These are phyloP conservation scores for Verruconis gallopava DNA, from an alignment of 2,329 filamentous ascomycete species.

Conservation along the genomic window DNA sequence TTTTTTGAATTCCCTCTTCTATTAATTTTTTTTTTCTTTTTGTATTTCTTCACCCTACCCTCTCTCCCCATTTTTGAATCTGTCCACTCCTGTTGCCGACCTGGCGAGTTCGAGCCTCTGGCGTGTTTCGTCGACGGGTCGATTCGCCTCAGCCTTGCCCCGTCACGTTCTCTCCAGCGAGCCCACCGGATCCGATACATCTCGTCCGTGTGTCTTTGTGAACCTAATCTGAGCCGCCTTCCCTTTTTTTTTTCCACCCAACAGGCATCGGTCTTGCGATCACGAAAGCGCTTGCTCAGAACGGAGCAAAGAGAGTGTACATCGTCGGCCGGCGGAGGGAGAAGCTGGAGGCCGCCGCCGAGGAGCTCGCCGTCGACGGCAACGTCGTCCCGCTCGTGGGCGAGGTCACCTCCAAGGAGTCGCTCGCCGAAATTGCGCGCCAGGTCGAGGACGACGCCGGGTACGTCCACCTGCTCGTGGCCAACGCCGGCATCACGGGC, in stretches of 20 bases:
- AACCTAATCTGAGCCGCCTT: not conserved
- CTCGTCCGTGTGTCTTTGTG: not conserved
- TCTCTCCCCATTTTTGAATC: too few species aligned
- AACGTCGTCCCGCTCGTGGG: slow-evolving; percentile 28
- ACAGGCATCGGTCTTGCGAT: slow-evolving; percentile 24
- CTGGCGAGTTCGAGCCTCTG: not conserved
- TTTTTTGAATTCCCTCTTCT: not conserved
- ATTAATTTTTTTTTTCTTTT: not conserved
- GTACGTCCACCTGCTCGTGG: slow-evolving; percentile 39
- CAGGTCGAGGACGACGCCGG: slow-evolving; percentile 29
- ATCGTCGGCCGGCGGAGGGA: slow-evolving; percentile 31
- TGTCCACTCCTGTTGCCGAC: too few species aligned
- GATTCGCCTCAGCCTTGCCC: not conserved
- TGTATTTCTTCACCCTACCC: too few species aligned
- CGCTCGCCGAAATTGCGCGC: slow-evolving; percentile 28
- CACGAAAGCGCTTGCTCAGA: slow-evolving; percentile 28
- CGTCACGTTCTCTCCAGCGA: not conserved
- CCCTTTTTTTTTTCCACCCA: too few species aligned
- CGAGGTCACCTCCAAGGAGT: slow-evolving; percentile 30
- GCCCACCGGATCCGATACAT: not conserved
- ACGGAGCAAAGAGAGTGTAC: slow-evolving; percentile 30
- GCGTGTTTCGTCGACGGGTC: too few species aligned
- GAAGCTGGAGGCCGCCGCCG: slow-evolving; percentile 28
- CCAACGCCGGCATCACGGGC: slow-evolving; percentile 32
- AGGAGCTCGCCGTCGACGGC: slow-evolving; percentile 16